Base-by-base conservation (phyloP, 176 grass and related monocot genomes). In the Lolium perenne region DNA sequence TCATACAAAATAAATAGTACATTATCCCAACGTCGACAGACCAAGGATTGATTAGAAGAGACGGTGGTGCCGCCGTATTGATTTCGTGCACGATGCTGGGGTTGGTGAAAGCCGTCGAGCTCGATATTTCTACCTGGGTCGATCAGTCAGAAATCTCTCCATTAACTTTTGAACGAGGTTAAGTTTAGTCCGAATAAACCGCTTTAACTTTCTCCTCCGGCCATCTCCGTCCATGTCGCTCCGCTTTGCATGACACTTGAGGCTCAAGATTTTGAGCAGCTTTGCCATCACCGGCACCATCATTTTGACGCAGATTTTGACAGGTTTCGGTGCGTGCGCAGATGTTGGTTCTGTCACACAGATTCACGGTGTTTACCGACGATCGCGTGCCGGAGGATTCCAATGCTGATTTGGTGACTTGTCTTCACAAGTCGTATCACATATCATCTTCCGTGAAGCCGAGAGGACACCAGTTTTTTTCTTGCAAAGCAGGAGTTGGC, bases 231-330 rank as follows among this genome's bases (percentile, higher is more conserved):
- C 38, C 21, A 11, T 1, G 17, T 43, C 49, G 15, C 38, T 11
- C 38, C 15, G 25, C 4, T 45, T 17, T 23, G 20, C 20, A 29
- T 14, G 83, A 86, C 83, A 48, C 80, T 87, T 91, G 48, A 79
- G 89, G 74, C 89, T 67, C 84, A 91, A 48, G 84, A 16, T 87
- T 91, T 67, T 80, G 75, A 29, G 43, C 38, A 21, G 11, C 84
- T 74, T 87, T 20, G 12, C 59, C 21, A 26, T 13, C 21, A 62
- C 22, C 59, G 21, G 22, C 22, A 63, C 84, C 23, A 83, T 79
- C 89, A 7, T 23, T 38, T 86, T 72, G 88, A 86, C 84, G 6
- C 6, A 1, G 55, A 78, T 56, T 21, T 38, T 47, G 64, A 86
- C 73, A 73, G 46, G n/a, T 56, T 61, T 77, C 8, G 32, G 18